These are phyloP conservation scores for Crithidia brevicula DNA, from an alignment of 208 protist genomes.

Conservation along the genomic window DNA sequence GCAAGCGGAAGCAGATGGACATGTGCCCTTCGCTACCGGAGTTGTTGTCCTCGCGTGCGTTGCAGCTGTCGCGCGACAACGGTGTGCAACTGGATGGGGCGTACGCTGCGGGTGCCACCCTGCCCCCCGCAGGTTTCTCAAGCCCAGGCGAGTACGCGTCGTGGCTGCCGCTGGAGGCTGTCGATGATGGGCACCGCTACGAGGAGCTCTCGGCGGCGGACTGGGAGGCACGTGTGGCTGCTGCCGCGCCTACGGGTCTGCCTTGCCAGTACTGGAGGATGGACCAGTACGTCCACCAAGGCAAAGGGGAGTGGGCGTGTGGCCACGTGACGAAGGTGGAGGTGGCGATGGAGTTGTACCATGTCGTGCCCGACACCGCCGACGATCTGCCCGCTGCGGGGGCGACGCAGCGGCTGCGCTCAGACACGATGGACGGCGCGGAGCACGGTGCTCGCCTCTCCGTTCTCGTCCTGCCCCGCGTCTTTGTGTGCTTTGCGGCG, in stretches of 20 bases:
- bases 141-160: conserved; percentile 50
- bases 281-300: conserved; percentile 30
- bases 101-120: conserved; percentile 1
- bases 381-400: not conserved
- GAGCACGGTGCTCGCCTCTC: not conserved
- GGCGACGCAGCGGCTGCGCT: not conserved
- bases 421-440: not conserved
- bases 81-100: not conserved
- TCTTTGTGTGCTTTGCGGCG: conserved; percentile 92
- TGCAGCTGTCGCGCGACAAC: conserved; percentile 32
- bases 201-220: conserved; percentile 81
- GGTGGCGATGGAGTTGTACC: conserved; percentile 17
- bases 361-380: conserved; percentile 6
- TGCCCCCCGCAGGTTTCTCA: not conserved
- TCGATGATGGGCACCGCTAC: conserved; percentile 89
- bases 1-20: conserved; percentile 77
- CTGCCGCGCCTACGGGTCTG: conserved; percentile 35
- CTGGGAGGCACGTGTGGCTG: conserved; percentile 51
- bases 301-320: conserved; percentile 11
- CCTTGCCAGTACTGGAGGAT: conserved; percentile 45
- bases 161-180: conserved; percentile 91
- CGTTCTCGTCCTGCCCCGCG: conserved; percentile 50
- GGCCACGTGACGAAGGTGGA: conserved; percentile 38
- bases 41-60: conserved; percentile 72
- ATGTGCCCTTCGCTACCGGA: conserved; percentile 44